These are phyloP conservation scores for Simplicillium aogashimaense DNA, from an alignment of 2,329 filamentous ascomycete species.

Conservation along the genomic window DNA sequence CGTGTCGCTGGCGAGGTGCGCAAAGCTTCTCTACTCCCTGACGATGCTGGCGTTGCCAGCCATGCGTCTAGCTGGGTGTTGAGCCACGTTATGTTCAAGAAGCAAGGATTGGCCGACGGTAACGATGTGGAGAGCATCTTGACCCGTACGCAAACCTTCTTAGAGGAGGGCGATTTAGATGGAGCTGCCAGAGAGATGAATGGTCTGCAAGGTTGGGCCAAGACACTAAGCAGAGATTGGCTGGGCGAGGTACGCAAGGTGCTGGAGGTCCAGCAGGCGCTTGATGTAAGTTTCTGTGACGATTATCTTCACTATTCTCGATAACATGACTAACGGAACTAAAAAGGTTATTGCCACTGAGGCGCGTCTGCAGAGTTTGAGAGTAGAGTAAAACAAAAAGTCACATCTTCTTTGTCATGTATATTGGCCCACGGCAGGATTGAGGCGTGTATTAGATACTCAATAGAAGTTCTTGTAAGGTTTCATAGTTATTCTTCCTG, in stretches of 20 bases:
- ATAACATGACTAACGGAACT: conserved; percentile 14
- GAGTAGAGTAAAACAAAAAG: conserved; percentile 53
- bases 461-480: conserved; percentile 13
- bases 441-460: conserved; percentile 19
- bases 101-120: conserved; percentile 73
- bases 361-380: conserved; percentile 77
- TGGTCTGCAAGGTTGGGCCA: conserved; percentile 83
- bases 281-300: conserved; percentile 63
- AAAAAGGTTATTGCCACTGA: conserved; percentile 76
- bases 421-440: conserved; percentile 15
- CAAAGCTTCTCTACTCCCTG: conserved; percentile 86
- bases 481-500: too few relatives aligned
- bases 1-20: conserved; percentile 85
- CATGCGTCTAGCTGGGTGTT: conserved; percentile 85
- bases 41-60: conserved; percentile 87
- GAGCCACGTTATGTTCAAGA: conserved; percentile 94
- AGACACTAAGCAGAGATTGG: conserved; percentile 92
- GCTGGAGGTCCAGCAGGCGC: conserved; percentile 87
- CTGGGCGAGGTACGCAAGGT: conserved; percentile 82
- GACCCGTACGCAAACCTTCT: conserved; percentile 74
- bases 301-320: not conserved
- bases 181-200: conserved; percentile 93
- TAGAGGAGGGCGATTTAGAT: conserved; percentile 91
- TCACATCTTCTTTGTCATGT: conserved; percentile 24
- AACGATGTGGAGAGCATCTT: conserved; percentile 92